Evolutionary conservation across 2,329 filamentous ascomycete species (phyloP), one percentile per base, ranked within the genome.

Genomic region (Fusarium sp.): DNA sequence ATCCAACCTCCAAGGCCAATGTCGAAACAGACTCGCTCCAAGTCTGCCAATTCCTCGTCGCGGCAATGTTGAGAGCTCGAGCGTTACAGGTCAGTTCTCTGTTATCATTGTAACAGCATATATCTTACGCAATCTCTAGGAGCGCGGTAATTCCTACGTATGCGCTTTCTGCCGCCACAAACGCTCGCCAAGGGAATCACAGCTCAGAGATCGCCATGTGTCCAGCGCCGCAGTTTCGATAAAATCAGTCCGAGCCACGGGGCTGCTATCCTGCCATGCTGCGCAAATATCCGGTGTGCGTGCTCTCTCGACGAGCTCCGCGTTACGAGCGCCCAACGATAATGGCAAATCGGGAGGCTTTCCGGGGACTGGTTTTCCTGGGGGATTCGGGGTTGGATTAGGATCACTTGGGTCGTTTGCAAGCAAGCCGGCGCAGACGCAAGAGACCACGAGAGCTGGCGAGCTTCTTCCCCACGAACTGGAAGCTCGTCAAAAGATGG

Each of bases 21-120:
- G 67, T 65, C 53, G 47, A 61, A 45, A 56, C 48, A 61, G 44
- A 54, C 56, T 60, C 49, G 43, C 43, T 64, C 23, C 46, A 53
- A 46, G 53, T 59, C 55, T 60, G 52, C 35, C 57, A 67, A 65
- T 58, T 43, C 48, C 57, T 64, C 46, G 42, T 55, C 53, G 57
- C 64, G 67, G 73, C 65, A 61, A 81, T 81, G 79, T 76, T 81
- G 58, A 78, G 77, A 73, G 73, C 74, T 65, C 74, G 74, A 61
- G 57, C 72, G 67, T 76, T 73, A 68, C 75, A 75, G 74, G 79
- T 79, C 62, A 57, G 72, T 55, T 25, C 38, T 45, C 37, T 10
- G 23, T 29, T 32, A 29, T 19, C 5, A 9, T 23, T 27, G 19
- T 9, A 42, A 9, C 31, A 27, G 9, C 33, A 49, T 51, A 43